phyloP scores from a whole-genome alignment of 768 basidiomycete genomes.

The Naganishia randhawae region DNA sequence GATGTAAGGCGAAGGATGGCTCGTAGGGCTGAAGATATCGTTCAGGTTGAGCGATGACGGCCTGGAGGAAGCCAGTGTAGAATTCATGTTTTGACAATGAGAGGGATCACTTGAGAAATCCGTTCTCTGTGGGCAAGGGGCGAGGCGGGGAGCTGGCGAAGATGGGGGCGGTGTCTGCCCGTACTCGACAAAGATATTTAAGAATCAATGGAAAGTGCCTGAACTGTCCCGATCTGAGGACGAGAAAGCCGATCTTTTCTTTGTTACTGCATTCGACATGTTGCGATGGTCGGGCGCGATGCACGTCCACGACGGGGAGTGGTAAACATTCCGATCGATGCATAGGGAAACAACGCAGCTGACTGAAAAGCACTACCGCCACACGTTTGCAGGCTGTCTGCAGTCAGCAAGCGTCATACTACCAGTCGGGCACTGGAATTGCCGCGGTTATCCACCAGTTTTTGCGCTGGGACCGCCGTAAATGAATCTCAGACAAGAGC shows the following conservation, averaged over 20 bases:
- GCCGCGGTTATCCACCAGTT: too few relatives aligned
- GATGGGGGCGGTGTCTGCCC: background rate
- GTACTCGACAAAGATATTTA: background rate
- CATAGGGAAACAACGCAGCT: background rate
- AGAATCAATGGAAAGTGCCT: slow-evolving; percentile 2
- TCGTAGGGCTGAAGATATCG: slow-evolving; percentile 23
- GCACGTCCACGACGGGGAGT: background rate
- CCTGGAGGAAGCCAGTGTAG: background rate
- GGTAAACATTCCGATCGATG: background rate
- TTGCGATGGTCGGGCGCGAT: background rate
- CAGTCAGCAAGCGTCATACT: background rate
- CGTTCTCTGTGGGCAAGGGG: background rate
- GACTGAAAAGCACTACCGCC: background rate
- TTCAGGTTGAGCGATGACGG: background rate
- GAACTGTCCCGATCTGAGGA: background rate
- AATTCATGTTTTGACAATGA: background rate
- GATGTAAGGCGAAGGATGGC: slow-evolving; percentile 19
- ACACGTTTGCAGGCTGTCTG: background rate
- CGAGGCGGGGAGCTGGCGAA: background rate
- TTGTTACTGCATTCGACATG: background rate
- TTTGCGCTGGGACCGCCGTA: background rate
- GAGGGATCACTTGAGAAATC: background rate
- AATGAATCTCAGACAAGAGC: background rate
- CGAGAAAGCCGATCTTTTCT: background rate
- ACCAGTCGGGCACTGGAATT: background rate